Conservation (phyloP, 331 rosid genomes). For the Acacia concinna region DNA sequence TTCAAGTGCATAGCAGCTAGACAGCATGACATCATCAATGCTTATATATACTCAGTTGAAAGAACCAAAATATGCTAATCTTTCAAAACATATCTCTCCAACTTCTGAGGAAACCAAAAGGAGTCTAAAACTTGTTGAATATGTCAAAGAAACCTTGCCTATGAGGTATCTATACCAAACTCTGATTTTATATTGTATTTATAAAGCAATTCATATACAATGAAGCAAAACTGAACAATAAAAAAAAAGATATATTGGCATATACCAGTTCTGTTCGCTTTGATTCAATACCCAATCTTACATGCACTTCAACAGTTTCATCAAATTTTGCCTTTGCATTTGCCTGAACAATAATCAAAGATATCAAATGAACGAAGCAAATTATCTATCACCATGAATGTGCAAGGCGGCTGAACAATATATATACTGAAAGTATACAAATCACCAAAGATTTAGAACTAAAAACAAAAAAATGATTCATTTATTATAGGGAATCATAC, state of each 20-base stretch:
- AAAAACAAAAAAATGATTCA: not conserved
- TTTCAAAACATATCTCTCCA: conserved; percentile 4
- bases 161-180: conserved; percentile 5
- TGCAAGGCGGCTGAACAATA: conserved; percentile 3
- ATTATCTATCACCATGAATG: conserved; percentile 2
- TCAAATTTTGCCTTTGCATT: conserved; percentile 67
- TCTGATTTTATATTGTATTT: conserved; percentile 1
- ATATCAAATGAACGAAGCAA: conserved; percentile 19
- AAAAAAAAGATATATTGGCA: not conserved
- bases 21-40: not conserved
- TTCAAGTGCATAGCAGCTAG: conserved; percentile 1
- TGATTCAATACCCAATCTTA: conserved; percentile 78
- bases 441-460: not conserved
- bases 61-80: not conserved
- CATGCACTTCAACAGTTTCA: conserved; percentile 92
- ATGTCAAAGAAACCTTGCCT: conserved; percentile 10
- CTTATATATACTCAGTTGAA: not conserved
- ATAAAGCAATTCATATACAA: conserved; percentile 10
- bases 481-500: not conserved
- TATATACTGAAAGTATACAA: conserved; percentile 1
- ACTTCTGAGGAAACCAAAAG: conserved; percentile 7
- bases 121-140: conserved; percentile 23
- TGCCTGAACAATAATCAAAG: conserved; percentile 64
- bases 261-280: conserved; percentile 77
- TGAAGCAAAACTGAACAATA: not conserved